A percentile compares a stretch with the other conserved stretches of the same genome.
These are phyloP conservation scores for Puccinellia tenuiflora DNA, from an alignment of 176 grass and related monocot genomes.

Conservation along the genomic window DNA sequence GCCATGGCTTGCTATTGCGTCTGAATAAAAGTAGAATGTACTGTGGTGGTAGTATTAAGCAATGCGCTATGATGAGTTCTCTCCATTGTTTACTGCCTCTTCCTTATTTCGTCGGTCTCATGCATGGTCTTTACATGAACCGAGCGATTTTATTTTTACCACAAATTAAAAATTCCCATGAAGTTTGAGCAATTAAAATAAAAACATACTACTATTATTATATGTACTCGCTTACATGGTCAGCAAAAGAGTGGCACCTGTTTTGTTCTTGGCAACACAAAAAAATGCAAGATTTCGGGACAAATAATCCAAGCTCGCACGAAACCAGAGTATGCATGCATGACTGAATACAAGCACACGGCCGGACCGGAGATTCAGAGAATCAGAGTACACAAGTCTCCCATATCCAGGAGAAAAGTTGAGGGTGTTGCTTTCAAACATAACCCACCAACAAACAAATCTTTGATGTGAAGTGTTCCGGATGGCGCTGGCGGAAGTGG, in stretches of 20 bases:
- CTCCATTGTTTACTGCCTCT: not conserved
- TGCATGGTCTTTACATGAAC: not conserved
- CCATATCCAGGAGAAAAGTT: not conserved
- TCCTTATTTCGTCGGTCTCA: not conserved
- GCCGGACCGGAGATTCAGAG: too few relatives aligned
- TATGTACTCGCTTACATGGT: not conserved
- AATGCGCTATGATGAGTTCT: not conserved
- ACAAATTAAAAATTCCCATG: not conserved
- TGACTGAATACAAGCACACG: not conserved
- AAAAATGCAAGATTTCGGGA: not conserved
- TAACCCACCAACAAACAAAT: not conserved
- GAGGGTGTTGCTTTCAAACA: slow-evolving; percentile 13
- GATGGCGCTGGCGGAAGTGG: not conserved
- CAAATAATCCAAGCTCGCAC: not conserved
- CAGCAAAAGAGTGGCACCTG: not conserved
- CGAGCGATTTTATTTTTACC: not conserved
- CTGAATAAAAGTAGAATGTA: not conserved
- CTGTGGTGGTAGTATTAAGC: not conserved
- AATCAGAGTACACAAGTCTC: not conserved
- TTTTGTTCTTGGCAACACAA: not conserved
- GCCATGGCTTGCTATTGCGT: not conserved
- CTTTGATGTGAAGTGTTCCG: not conserved
- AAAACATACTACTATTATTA: not conserved
- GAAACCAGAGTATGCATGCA: not conserved
- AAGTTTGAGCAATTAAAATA: not conserved